A percentile compares a stretch with the other conserved stretches of the same genome.
Evolutionary conservation across 352 stramenopile genomes (phyloP).

Genomic region (Pythium oligandrum): DNA sequence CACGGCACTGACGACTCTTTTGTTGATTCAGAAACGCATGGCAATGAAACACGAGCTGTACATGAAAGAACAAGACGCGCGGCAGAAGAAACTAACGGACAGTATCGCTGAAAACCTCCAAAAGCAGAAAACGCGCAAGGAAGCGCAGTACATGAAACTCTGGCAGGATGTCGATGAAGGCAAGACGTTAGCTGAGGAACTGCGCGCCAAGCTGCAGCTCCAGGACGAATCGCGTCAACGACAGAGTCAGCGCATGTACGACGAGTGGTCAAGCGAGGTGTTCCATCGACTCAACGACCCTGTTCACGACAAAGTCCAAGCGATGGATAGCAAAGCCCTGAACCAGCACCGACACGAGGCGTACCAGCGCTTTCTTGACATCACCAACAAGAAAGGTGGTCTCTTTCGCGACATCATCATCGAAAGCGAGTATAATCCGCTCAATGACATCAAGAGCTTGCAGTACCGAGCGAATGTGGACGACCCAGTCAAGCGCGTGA

Average conservation of each 20-base stretch:
- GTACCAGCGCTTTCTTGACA: slow-evolving; percentile 76
- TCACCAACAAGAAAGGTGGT: slow-evolving; percentile 76
- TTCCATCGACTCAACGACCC: slow-evolving; percentile 73
- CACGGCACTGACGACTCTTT: too few relatives aligned
- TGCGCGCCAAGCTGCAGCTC: slow-evolving; percentile 56
- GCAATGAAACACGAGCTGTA: slow-evolving; percentile 74
- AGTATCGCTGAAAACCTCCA: slow-evolving; percentile 62
- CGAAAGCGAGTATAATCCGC: slow-evolving; percentile 77
- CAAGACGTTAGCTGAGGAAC: slow-evolving; percentile 50
- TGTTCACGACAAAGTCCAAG: slow-evolving; percentile 42
- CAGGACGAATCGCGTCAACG: slow-evolving; percentile 57
- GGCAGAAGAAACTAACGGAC: slow-evolving; percentile 53
- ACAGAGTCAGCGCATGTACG: slow-evolving; percentile 67
- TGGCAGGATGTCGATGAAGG: slow-evolving; percentile 70
- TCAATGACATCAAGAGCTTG: slow-evolving; percentile 59
- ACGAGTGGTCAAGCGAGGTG: slow-evolving; percentile 59
- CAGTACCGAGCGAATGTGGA: slow-evolving; percentile 42
- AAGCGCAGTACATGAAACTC: slow-evolving; percentile 65
- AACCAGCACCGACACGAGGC: slow-evolving; percentile 46
- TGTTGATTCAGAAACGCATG: slow-evolving; percentile 45
- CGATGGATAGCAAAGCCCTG: slow-evolving; percentile 40
- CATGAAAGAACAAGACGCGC: slow-evolving; percentile 55
- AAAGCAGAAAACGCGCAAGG: slow-evolving; percentile 57
- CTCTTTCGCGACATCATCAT: slow-evolving; percentile 85
- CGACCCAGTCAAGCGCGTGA: slow-evolving; percentile 62